These are phyloP conservation scores for Ophioceras dolichostomum DNA, from an alignment of 2,329 filamentous ascomycete genomes.

Conservation along the genomic window DNA sequence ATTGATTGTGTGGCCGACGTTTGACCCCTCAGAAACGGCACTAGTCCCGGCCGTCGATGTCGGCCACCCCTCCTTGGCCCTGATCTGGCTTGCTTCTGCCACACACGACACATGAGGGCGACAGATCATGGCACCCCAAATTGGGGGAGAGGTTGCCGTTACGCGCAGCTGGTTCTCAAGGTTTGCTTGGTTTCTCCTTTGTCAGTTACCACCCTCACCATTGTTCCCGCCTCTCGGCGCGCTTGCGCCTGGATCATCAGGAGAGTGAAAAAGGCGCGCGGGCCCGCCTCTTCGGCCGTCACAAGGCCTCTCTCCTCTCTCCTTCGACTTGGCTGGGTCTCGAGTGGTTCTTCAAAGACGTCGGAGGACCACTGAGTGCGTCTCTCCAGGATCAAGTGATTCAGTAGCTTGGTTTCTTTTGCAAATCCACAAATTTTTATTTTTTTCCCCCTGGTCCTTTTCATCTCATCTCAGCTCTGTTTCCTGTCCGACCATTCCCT, in stretches of 20 bases:
- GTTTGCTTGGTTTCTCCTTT: not conserved
- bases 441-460: not conserved
- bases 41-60: too few relatives aligned
- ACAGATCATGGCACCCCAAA: not conserved
- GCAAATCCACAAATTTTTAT: not conserved
- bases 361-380: not conserved
- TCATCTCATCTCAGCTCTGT: not conserved
- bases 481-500: too few relatives aligned
- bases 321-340: not conserved
- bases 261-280: not conserved
- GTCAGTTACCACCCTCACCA: too few relatives aligned
- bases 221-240: not conserved
- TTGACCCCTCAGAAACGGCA: too few relatives aligned
- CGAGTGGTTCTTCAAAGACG: not conserved
- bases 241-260: not conserved
- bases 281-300: not conserved
- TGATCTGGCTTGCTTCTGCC: not conserved
- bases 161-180: not conserved
- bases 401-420: not conserved
- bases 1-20: too few relatives aligned
- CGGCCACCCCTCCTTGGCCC: too few relatives aligned
- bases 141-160: not conserved
- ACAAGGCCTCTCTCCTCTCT: not conserved
- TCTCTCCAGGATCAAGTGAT: not conserved
- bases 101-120: constrained; percentile 3